Percentiles rank a stretch among this genome's conserved stretches.
phyloP scores from a whole-genome alignment of 306 rosid species.

The Cucurbita argyrosperma region DNA sequence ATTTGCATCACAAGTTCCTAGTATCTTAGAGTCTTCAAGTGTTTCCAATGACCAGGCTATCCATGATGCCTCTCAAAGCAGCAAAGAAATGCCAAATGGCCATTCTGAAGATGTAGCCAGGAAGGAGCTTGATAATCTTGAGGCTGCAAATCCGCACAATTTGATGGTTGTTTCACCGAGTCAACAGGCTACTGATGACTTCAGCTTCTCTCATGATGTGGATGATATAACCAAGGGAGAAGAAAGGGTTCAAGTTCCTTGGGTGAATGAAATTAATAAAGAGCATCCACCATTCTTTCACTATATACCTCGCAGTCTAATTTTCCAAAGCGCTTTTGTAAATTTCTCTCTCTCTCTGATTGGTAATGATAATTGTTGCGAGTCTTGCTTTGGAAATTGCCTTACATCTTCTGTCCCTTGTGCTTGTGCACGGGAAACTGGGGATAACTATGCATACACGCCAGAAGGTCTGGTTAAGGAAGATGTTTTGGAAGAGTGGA shows the following conservation, averaged over 20 bases:
- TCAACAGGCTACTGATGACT: constrained; percentile 25
- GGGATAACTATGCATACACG: constrained; percentile 60
- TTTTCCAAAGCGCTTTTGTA: constrained; percentile 46
- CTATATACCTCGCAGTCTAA: constrained; percentile 45
- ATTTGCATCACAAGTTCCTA: constrained; percentile 14
- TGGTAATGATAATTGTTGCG: constrained; percentile 52
- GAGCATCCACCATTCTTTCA: constrained; percentile 45
- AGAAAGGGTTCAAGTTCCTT: constrained; percentile 56
- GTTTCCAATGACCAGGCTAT: constrained; percentile 10
- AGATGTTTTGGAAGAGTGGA: constrained; percentile 58
- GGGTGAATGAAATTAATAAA: constrained; percentile 39
- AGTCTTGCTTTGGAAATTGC: constrained; percentile 73
- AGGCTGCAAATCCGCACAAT: constrained; percentile 14
- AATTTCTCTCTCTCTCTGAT: constrained; percentile 46
- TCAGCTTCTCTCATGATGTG: constrained; percentile 24
- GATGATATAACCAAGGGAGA: constrained; percentile 72
- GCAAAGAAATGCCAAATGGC: constrained; percentile 15
- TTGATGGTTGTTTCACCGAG: constrained; percentile 27
- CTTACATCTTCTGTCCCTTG: constrained; percentile 38
- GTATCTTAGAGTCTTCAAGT: constrained; percentile 11
- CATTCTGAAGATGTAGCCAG: constrained; percentile 17
- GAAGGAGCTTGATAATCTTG: constrained; percentile 16
- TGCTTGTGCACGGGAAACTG: constrained; percentile 46
- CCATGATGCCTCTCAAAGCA: constrained; percentile 7
- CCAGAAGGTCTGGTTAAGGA: constrained; percentile 50